Conservation (phyloP, 495 filamentous ascomycete species). For the Massariosphaeria phaeospora region DNA sequence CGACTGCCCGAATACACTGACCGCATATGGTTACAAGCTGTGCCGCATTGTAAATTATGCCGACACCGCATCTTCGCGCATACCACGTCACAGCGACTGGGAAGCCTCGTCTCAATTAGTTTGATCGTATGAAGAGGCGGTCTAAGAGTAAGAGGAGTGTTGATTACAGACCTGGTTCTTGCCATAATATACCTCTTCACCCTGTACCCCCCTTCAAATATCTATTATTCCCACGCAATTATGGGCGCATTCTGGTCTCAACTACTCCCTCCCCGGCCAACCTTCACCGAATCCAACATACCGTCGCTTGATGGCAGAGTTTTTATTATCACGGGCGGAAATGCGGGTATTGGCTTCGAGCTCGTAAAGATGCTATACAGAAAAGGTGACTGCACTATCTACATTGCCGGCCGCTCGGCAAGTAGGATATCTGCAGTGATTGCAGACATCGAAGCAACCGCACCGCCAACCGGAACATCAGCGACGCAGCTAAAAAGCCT, state of each 20-base stretch:
- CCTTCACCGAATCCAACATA: slow-evolving; percentile 8
- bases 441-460: background rate
- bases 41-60: no score
- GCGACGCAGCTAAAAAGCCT: slow-evolving; percentile 2
- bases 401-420: slow-evolving; percentile 39
- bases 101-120: no score
- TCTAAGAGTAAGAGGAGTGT: no score
- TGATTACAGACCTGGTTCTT: no score
- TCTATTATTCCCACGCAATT: background rate
- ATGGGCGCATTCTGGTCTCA: background rate
- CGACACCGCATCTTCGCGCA: no score
- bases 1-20: no score
- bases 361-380: slow-evolving; percentile 42
- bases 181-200: no score
- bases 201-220: background rate
- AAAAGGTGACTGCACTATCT: slow-evolving; percentile 39
- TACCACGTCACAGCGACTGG: no score
- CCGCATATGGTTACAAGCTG: no score
- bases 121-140: no score
- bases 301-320: slow-evolving; percentile 6
- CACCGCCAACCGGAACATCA: no score
- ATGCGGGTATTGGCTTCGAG: slow-evolving; percentile 39
- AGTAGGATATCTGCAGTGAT: background rate
- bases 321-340: slow-evolving; percentile 28
- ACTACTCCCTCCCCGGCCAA: background rate